Evolutionary conservation across 148 eudicot species (phyloP).

Genomic region (Bassia scoparia): DNA sequence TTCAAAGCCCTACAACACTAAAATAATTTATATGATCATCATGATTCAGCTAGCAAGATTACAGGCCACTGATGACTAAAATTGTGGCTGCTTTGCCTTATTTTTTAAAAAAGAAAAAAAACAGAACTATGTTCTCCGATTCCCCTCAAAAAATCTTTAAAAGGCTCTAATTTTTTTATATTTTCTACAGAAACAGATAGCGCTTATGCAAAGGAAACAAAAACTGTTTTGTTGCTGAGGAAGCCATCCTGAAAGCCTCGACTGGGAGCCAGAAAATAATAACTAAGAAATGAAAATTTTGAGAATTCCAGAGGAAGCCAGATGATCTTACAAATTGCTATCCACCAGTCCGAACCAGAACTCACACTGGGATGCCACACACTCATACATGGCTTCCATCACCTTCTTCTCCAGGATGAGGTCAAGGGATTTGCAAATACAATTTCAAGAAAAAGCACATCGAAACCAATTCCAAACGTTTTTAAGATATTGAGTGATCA

Average conservation of each 20-base stretch:
- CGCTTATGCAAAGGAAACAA: constrained; percentile 51
- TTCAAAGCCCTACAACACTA: neutral
- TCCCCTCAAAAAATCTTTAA: neutral
- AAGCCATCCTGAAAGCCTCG: constrained; percentile 82
- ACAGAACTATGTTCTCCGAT: constrained; percentile 12
- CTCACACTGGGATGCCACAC: constrained; percentile 86
- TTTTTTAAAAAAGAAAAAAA: neutral
- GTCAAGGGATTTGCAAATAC: constrained; percentile 73
- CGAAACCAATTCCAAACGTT: constrained; percentile 64
- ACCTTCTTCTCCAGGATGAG: constrained; percentile 76
- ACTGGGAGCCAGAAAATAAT: neutral
- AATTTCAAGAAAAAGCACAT: constrained; percentile 47
- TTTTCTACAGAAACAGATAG: constrained; percentile 43
- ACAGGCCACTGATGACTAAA: constrained; percentile 9
- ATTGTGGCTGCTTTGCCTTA: constrained; percentile 6
- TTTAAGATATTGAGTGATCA: constrained; percentile 84
- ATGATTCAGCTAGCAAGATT: constrained; percentile 7
- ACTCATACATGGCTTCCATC: constrained; percentile 82
- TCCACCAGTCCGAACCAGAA: constrained; percentile 83
- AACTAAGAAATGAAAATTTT: constrained; percentile 30
- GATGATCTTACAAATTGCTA: constrained; percentile 68
- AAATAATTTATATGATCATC: neutral
- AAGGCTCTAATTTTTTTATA: neutral
- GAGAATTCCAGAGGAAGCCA: constrained; percentile 76
- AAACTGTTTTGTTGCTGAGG: constrained; percentile 53